phyloP scores from a whole-genome alignment of 1,284 basidiomycete genomes.

The Fomitopsis betulina region DNA sequence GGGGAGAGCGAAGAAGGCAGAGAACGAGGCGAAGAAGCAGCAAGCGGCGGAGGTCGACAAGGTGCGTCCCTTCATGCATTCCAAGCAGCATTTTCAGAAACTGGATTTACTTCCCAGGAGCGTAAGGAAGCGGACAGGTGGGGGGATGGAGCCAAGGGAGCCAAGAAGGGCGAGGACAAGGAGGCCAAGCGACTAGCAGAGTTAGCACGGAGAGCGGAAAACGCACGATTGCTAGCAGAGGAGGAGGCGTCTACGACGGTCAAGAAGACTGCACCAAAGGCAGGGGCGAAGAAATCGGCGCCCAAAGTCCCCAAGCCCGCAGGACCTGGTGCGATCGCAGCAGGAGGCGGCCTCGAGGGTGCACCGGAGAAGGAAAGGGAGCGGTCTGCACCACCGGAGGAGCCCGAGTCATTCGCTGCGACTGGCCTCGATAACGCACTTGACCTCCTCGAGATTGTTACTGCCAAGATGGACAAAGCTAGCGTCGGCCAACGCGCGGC shows the following conservation, averaged over 20 bases:
- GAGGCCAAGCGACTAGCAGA: slow-evolving; percentile 76
- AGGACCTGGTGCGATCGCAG: slow-evolving; percentile 74
- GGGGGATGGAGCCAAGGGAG: slow-evolving; percentile 61
- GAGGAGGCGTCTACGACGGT: slow-evolving; percentile 72
- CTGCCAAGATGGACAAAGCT: slow-evolving; percentile 90
- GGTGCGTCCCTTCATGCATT: slow-evolving; percentile 32
- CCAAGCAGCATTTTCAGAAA: not conserved
- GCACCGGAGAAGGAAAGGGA: slow-evolving; percentile 18
- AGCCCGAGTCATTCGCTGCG: slow-evolving; percentile 71
- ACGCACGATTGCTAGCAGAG: slow-evolving; percentile 73
- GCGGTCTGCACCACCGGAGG: slow-evolving; percentile 27
- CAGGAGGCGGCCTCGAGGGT: slow-evolving; percentile 46
- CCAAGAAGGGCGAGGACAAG: slow-evolving; percentile 68
- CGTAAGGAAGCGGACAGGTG: slow-evolving; percentile 77
- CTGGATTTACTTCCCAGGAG: slow-evolving; percentile 42
- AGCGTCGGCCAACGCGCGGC: slow-evolving; percentile 82
- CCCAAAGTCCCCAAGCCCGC: slow-evolving; percentile 50
- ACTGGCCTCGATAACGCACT: slow-evolving; percentile 91
- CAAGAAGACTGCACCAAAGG: slow-evolving; percentile 70
- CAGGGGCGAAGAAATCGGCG: slow-evolving; percentile 50
- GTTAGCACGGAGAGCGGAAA: slow-evolving; percentile 72
- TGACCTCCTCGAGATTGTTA: slow-evolving; percentile 87
- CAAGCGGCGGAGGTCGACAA: slow-evolving; percentile 53
- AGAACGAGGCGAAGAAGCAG: slow-evolving; percentile 82
- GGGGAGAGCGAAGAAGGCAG: slow-evolving; percentile 88